Conservation (phyloP, 257 asterid genomes). For the Ilex aquifolium region DNA sequence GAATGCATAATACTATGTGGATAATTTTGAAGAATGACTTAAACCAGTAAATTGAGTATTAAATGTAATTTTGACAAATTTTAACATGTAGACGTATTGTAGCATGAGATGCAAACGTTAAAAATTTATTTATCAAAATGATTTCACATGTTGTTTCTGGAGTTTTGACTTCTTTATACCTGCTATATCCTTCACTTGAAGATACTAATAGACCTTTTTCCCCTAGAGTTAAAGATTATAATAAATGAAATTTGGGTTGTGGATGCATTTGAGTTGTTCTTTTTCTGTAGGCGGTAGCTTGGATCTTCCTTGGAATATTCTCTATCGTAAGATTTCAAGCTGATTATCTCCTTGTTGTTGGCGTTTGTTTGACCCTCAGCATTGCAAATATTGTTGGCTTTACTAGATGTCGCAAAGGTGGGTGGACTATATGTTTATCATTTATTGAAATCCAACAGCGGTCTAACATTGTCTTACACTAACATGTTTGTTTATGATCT, state of each 20-base stretch:
- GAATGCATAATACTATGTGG: too few species aligned
- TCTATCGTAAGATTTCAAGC: constrained; percentile 88
- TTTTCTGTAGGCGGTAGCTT: constrained; percentile 63
- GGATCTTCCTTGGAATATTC: constrained; percentile 82
- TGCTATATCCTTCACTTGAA: neutral
- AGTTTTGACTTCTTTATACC: neutral
- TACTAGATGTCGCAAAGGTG: constrained; percentile 96
- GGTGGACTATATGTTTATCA: constrained; percentile 7
- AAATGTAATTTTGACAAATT: too few species aligned
- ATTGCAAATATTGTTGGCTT: constrained; percentile 94
- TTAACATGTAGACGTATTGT: too few species aligned
- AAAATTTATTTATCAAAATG: too few species aligned
- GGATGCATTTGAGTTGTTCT: constrained; percentile 6
- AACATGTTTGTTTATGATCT: too few species aligned
- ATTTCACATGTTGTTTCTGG: too few species aligned
- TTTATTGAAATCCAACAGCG: neutral
- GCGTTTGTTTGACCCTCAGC: constrained; percentile 97
- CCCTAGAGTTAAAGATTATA: neutral
- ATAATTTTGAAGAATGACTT: too few species aligned
- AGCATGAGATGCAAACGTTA: too few species aligned
- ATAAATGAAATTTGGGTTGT: neutral
- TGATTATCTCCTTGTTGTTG: constrained; percentile 91
- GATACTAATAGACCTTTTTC: neutral
- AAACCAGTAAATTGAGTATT: too few species aligned
- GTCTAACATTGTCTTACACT: neutral